Evolutionary conservation across 805 yeast genomes (phyloP).

Genomic region (Maudiozyma turicensis): DNA sequence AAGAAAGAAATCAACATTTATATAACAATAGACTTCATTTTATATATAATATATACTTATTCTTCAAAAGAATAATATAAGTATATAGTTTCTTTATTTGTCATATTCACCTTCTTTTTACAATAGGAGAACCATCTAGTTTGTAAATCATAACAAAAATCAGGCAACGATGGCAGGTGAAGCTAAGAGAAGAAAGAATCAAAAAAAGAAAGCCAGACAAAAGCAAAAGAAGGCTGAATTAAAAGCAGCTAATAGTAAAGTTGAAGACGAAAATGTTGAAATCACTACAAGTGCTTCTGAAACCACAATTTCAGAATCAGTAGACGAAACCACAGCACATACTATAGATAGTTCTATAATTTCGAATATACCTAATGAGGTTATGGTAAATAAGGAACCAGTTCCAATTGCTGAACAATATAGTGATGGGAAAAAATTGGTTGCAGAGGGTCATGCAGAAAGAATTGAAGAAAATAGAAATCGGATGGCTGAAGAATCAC

Average conservation of each 20-base stretch:
- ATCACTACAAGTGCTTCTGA: not conserved
- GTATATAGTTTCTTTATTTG: no score
- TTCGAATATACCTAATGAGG: not conserved
- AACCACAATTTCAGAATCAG: not conserved
- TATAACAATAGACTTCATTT: no score
- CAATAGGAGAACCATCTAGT: no score
- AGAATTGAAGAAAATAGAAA: no score
- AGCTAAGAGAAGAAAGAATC: constrained; percentile 28
- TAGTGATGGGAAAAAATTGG: no score
- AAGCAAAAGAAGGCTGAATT: constrained; percentile 24
- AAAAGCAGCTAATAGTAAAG: constrained; percentile 5
- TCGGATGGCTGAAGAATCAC: no score
- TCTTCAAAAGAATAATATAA: no score
- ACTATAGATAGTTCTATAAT: not conserved
- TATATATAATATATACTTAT: no score
- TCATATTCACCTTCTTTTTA: no score
- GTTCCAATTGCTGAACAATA: not conserved
- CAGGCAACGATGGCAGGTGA: constrained; percentile 21
- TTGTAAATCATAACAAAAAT: not conserved
- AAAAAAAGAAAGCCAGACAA: constrained; percentile 28
- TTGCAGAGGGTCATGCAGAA: no score
- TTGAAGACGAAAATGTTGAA: not conserved
- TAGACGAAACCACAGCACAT: not conserved
- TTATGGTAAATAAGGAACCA: not conserved
- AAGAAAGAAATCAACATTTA: no score